Base-by-base conservation (phyloP, 805 yeast species). In the Scheffersomyces stipitis region DNA sequence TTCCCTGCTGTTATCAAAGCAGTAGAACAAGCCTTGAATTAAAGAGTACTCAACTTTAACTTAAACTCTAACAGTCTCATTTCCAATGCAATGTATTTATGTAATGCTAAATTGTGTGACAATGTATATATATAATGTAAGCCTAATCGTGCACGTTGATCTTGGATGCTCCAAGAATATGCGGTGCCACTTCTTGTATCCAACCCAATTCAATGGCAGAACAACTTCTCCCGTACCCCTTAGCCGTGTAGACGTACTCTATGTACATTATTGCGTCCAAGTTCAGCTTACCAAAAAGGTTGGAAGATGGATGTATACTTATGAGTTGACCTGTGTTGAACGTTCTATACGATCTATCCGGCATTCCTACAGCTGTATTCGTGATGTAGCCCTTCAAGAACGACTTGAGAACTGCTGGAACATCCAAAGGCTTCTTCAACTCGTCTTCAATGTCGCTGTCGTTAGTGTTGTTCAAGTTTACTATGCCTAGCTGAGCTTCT, bases 341-440 rank as follows among this genome's bases (percentile, higher is more conserved):
- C 0, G 98, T 89, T 54, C 95, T 73, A 64, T 83, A 93, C 3
- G 96, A 84, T 52, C 97, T 74, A 59, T 93, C 98, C 0, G 98
- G 96, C 80, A 86, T 78, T 8, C 96, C 96, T 14, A 93, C 78
- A 0, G 99, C 99, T 0, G 96, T 82, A 58, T 91, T 90, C 32
- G 83, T 74, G n/a, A 87, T 75, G 50, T 75, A 91, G 0, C 99
- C 99, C 26, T 73, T 70, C 27, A 93, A 64, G 60, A 93, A 93
- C 17, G 95, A 77, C 56, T 86, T 86, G 37, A 91, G 65, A 6
- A 91, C 71, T 3, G 66, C 51, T 13, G 81, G 73, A 22, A 78
- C 71, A 45, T 82, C 82, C 28, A 78, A 41, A 28, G 73, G 44
- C 13, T 62, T 39, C 37, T 49, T 51, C 15, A 32, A 42, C 17